These are phyloP conservation scores for Pythium vanterpoolii DNA, from an alignment of 352 stramenopile species.

Conservation along the genomic window DNA sequence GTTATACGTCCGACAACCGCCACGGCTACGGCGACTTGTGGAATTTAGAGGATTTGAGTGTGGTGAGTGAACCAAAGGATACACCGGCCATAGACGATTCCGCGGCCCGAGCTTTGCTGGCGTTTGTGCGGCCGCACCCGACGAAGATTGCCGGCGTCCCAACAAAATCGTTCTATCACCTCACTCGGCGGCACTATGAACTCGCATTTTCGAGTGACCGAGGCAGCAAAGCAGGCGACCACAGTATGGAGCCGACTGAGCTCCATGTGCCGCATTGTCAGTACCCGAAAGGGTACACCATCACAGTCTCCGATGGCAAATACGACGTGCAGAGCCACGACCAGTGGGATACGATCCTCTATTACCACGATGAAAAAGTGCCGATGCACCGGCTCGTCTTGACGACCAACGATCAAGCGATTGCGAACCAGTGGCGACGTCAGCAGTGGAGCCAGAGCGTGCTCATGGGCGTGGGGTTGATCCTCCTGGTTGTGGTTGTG, in stretches of 20 bases:
- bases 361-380: slow-evolving; percentile 41
- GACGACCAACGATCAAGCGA: slow-evolving; percentile 13
- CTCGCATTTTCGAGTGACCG: slow-evolving; percentile 43
- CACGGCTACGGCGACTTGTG: slow-evolving; percentile 79
- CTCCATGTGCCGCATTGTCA: slow-evolving; percentile 77
- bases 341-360: slow-evolving; percentile 61
- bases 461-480: not conserved
- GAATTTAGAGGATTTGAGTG: slow-evolving; percentile 86
- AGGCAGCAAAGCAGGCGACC: slow-evolving; percentile 27
- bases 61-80: slow-evolving; percentile 44
- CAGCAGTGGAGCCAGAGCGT: slow-evolving; percentile 13
- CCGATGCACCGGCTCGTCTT: slow-evolving; percentile 16
- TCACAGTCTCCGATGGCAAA: slow-evolving; percentile 55
- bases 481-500: slow-evolving; percentile 1
- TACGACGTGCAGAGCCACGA: slow-evolving; percentile 45
- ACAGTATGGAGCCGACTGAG: slow-evolving; percentile 34
- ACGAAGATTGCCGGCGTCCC: slow-evolving; percentile 65
- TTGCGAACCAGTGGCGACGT: slow-evolving; percentile 14
- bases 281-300: slow-evolving; percentile 59
- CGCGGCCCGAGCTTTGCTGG: slow-evolving; percentile 29
- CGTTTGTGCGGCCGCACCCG: slow-evolving; percentile 66
- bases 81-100: slow-evolving; percentile 4
- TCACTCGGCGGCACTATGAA: slow-evolving; percentile 50
- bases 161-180: slow-evolving; percentile 53
- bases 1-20: slow-evolving; percentile 80